Evolutionary conservation across 768 basidiomycete genomes (phyloP).

Genomic region (Hygrophorus russula): DNA sequence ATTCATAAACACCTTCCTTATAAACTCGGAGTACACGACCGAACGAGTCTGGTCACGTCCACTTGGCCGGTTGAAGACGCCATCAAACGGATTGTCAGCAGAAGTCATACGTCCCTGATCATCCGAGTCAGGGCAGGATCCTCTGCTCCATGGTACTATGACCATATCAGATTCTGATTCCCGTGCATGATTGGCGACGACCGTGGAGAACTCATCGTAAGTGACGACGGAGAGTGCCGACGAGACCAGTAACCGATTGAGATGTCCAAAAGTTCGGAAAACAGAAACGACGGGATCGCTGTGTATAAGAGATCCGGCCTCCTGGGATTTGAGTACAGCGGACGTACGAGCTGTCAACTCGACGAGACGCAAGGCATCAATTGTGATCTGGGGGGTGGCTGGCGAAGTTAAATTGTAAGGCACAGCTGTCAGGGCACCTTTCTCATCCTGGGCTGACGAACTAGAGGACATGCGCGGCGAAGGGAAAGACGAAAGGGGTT

Average conservation of each 20-base stretch:
- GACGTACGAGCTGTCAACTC: constrained; percentile 86
- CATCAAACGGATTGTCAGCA: constrained; percentile 62
- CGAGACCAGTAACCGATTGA: constrained; percentile 56
- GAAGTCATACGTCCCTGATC: constrained; percentile 14
- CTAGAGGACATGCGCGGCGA: neutral
- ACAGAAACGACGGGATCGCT: constrained; percentile 65
- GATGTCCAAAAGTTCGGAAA: constrained; percentile 66
- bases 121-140: constrained; percentile 16
- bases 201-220: constrained; percentile 59
- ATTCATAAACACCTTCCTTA: constrained; percentile 70
- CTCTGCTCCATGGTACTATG: constrained; percentile 73
- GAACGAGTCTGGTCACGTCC: constrained; percentile 41
- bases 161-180: constrained; percentile 59
- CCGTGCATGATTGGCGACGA: constrained; percentile 49
- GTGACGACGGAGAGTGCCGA: constrained; percentile 67
- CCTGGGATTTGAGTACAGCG: constrained; percentile 73
- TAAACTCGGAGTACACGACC: constrained; percentile 68
- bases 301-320: constrained; percentile 55
- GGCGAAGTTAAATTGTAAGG: neutral
- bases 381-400: constrained; percentile 20
- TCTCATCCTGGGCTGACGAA: constrained; percentile 17
- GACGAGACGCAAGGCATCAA: constrained; percentile 80
- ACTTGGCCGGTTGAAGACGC: constrained; percentile 50
- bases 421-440: constrained; percentile 9
- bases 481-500: constrained; percentile 16